Conservation (phyloP, 129 eudicot genomes). For the Tanacetum coccineum region DNA sequence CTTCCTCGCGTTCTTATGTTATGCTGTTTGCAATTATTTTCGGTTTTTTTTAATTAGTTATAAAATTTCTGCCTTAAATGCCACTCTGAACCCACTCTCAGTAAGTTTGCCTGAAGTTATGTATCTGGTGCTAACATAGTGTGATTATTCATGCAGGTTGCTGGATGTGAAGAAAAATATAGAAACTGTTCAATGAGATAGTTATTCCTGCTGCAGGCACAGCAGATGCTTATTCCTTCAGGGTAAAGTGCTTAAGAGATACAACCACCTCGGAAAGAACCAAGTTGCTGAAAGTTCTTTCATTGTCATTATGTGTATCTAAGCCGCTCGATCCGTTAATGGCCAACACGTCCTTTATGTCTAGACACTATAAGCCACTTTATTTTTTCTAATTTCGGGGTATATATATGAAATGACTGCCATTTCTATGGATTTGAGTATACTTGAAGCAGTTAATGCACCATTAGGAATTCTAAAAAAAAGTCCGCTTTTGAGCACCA, state of each 20-base stretch:
- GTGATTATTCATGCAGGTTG: conserved; percentile 45
- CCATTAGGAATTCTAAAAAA: no score
- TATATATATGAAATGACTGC: not conserved
- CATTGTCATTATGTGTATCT: conserved; percentile 70
- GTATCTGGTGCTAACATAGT: not conserved
- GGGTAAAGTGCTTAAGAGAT: conserved; percentile 91
- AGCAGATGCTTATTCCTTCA: conserved; percentile 79
- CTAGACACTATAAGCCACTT: not conserved
- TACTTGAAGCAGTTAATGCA: not conserved
- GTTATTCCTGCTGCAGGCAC: conserved; percentile 81
- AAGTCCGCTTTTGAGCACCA: no score
- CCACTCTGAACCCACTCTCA: not conserved
- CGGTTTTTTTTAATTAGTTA: not conserved
- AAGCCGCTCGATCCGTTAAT: no score
- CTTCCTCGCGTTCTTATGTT: not conserved
- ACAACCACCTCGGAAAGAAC: conserved; percentile 71
- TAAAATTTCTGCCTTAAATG: not conserved
- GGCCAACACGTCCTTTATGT: conserved; percentile 16
- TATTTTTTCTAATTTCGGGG: not conserved
- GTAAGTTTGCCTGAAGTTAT: conserved; percentile 8
- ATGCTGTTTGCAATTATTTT: not conserved
- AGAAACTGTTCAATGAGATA: conserved; percentile 69
- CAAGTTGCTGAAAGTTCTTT: conserved; percentile 76
- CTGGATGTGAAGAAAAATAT: conserved; percentile 82
- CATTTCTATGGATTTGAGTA: not conserved